Conservation (phyloP, 257 asterid species). For the Catharanthus roseus region DNA sequence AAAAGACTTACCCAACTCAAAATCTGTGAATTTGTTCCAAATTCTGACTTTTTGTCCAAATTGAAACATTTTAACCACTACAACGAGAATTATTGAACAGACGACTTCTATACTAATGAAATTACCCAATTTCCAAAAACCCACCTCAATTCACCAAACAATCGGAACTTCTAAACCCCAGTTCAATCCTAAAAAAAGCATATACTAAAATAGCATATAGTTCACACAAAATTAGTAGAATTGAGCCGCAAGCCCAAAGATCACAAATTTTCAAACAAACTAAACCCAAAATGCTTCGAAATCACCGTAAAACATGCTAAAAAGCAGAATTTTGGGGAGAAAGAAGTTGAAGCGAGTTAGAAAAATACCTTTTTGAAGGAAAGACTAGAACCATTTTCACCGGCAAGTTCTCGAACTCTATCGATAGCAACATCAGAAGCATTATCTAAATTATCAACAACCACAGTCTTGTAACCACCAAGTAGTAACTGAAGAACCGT, state of each 20-base stretch:
- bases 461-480: conserved; percentile 66
- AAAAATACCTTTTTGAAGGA: conserved; percentile 60
- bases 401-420: conserved; percentile 75
- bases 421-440: conserved; percentile 61
- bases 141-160: conserved; percentile 3
- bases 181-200: conserved; percentile 7
- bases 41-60: not conserved
- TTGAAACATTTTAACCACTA: not conserved
- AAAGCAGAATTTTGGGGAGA: not conserved
- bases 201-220: no score
- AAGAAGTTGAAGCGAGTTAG: not conserved
- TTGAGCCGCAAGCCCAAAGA: conserved; percentile 4
- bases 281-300: not conserved
- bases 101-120: not conserved
- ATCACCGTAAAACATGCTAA: not conserved
- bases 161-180: conserved; percentile 7
- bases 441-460: conserved; percentile 89
- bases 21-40: no score
- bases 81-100: not conserved
- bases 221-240: not conserved
- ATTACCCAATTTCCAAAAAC: not conserved
- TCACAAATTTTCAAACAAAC: conserved; percentile 11
- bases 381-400: conserved; percentile 52
- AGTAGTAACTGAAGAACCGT: conserved; percentile 78
- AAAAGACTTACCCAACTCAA: not conserved